A percentile compares a stretch with the other conserved stretches of the same genome.
These are phyloP conservation scores for Nidula niveotomentosa DNA, from an alignment of 1,284 basidiomycete species.

Conservation along the genomic window DNA sequence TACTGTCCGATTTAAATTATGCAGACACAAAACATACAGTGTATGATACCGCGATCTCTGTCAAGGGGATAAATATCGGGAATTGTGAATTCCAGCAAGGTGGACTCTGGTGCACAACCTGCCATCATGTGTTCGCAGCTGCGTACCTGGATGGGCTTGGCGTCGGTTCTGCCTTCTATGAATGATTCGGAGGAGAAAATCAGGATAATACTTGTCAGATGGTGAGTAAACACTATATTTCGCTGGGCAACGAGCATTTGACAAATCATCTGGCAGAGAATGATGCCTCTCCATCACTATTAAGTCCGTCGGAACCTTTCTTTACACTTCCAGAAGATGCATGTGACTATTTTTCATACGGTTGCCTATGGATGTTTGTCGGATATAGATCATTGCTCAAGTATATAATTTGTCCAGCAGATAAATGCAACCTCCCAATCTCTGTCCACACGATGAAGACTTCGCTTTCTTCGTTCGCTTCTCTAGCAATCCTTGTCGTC, in stretches of 20 bases:
- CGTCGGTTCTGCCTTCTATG: too few relatives aligned
- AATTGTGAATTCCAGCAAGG: too few relatives aligned
- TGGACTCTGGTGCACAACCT: too few relatives aligned
- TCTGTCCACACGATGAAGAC: not conserved
- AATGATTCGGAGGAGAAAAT: not conserved
- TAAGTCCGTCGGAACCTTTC: not conserved
- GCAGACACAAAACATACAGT: too few relatives aligned
- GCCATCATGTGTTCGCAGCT: too few relatives aligned
- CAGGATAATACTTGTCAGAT: not conserved
- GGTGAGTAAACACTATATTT: not conserved
- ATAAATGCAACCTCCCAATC: not conserved
- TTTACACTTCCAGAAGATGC: not conserved
- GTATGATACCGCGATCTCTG: too few relatives aligned
- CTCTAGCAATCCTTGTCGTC: constrained; percentile 28
- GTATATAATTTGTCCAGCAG: not conserved
- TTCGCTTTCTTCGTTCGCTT: constrained; percentile 21
- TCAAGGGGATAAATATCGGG: too few relatives aligned
- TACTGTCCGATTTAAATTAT: too few relatives aligned
- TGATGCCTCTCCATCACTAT: not conserved
- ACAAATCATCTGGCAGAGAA: not conserved
- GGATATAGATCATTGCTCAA: not conserved
- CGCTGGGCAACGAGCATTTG: not conserved
- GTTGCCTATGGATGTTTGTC: not conserved
- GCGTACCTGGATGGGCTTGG: too few relatives aligned
- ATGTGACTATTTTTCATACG: not conserved